These are phyloP conservation scores for Daldinia eschscholtzii DNA, from an alignment of 2,329 filamentous ascomycete species.

Conservation along the genomic window DNA sequence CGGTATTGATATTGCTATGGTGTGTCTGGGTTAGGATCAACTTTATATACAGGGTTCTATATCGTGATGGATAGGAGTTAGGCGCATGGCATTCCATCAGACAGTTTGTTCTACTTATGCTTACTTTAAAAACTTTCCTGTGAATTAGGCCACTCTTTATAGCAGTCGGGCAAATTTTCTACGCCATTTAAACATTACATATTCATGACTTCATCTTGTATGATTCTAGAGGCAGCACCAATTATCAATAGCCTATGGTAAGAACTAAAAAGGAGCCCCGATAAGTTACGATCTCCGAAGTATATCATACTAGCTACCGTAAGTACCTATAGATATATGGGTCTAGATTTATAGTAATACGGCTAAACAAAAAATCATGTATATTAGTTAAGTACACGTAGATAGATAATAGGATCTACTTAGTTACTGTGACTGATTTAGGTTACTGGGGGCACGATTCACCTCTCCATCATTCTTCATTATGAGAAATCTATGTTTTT, in stretches of 20 bases:
- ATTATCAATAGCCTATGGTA: no score
- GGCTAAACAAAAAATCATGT: not conserved
- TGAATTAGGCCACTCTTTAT: no score
- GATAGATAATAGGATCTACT: not conserved
- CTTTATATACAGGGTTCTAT: not conserved
- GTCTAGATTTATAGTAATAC: no score
- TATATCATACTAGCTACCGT: no score
- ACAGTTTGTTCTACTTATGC: not conserved
- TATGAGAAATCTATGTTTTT: not conserved
- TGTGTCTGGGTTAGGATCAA: not conserved
- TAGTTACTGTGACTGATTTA: not conserved
- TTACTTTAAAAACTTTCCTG: no score
- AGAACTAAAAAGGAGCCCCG: no score
- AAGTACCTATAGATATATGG: no score
- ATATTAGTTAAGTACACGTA: not conserved
- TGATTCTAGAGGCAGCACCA: no score
- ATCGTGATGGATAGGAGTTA: not conserved
- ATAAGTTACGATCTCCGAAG: no score
- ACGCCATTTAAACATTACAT: no score
- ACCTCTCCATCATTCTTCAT: not conserved
- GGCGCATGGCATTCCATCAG: not conserved
- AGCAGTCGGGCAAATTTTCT: no score
- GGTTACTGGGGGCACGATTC: not conserved
- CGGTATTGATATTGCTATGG: not conserved
- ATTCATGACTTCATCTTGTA: no score